phyloP scores from a whole-genome alignment of 805 yeast genomes.

The Myxozyma lipomycoides region DNA sequence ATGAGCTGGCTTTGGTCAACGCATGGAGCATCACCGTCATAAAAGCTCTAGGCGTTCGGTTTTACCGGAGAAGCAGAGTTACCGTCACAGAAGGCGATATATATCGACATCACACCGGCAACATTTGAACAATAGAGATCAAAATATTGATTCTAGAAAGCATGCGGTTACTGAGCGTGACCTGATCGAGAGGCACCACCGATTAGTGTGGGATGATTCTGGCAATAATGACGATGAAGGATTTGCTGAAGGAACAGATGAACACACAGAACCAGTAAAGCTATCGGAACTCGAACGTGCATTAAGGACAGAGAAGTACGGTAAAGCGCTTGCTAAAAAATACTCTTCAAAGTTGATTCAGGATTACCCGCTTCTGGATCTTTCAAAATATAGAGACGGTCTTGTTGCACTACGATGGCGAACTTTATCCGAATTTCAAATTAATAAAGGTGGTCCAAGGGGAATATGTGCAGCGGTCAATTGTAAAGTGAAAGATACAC shows the following conservation, averaged over 20 bases:
- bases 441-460: constrained; percentile 12
- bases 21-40: no score
- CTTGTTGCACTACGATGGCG: constrained; percentile 20
- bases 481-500: constrained; percentile 5
- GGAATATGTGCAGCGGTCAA: constrained; percentile 18
- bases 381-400: constrained; percentile 17
- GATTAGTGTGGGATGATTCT: constrained; percentile 12
- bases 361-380: constrained; percentile 17
- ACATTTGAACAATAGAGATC: no score
- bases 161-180: constrained; percentile 19
- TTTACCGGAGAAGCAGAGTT: no score
- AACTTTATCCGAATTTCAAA: constrained; percentile 11
- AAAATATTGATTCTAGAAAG: background rate
- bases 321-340: constrained; percentile 10
- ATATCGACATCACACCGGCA: no score
- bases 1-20: no score
- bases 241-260: background rate
- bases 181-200: constrained; percentile 10
- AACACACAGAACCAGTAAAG: background rate
- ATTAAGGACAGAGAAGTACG: constrained; percentile 9
- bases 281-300: constrained; percentile 5
- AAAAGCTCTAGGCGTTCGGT: no score
- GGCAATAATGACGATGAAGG: background rate
- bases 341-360: constrained; percentile 9
- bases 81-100: no score